These are phyloP conservation scores for Trametes pubescens DNA, from an alignment of 1,284 basidiomycete genomes.

Conservation along the genomic window DNA sequence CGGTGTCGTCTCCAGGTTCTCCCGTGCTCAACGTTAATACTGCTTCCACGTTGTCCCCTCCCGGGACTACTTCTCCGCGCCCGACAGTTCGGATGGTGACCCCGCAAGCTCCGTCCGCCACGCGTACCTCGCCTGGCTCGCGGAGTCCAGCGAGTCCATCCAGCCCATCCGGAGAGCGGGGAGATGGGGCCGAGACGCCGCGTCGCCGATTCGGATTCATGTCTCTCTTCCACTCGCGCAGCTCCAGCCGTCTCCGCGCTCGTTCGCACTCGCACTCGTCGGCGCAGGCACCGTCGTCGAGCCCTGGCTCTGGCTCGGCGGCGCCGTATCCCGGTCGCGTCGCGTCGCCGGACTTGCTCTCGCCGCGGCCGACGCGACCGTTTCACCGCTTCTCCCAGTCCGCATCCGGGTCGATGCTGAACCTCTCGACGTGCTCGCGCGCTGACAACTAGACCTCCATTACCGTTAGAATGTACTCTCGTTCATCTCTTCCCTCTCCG, in stretches of 20 bases:
- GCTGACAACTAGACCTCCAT: constrained; percentile 11
- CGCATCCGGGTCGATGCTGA: constrained; percentile 28
- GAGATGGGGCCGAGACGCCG: constrained; percentile 24
- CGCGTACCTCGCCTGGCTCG: constrained; percentile 7
- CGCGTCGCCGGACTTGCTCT: constrained; percentile 12
- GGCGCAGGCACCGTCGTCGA: background rate
- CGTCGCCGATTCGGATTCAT: constrained; percentile 30
- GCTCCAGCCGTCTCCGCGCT: constrained; percentile 18
- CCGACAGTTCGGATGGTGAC: constrained; percentile 3
- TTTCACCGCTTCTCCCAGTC: constrained; percentile 27
- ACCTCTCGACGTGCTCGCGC: constrained; percentile 26
- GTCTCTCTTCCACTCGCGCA: constrained; percentile 29
- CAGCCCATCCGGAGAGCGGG: constrained; percentile 12
- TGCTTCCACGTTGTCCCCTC: background rate
- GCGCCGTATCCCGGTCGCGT: constrained; percentile 10
- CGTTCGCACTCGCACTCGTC: constrained; percentile 19
- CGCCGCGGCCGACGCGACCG: constrained; percentile 17
- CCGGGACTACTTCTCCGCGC: background rate
- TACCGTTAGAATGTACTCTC: background rate
- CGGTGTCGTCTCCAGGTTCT: background rate
- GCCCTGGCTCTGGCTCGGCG: background rate
- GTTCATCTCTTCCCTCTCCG: background rate
- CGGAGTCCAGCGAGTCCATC: constrained; percentile 16
- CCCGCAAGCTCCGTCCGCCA: background rate
- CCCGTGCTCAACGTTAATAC: background rate